phyloP scores from a whole-genome alignment of 2,329 filamentous ascomycete species.

The Fusarium luffae region DNA sequence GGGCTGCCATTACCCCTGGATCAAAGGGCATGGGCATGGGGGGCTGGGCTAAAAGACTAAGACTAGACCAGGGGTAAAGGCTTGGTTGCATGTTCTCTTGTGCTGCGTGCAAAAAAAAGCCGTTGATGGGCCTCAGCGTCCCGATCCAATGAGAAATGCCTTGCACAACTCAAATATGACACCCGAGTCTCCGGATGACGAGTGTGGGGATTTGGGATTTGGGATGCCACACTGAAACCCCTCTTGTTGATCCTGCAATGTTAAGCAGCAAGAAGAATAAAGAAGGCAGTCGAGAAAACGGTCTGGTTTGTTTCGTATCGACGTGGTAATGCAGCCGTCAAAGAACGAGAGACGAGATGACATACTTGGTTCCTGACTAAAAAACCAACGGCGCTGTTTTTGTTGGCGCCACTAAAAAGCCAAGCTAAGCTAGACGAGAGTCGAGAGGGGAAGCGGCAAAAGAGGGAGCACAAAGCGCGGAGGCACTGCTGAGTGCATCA shows the following conservation, averaged over 20 bases:
- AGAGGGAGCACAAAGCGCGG: constrained; percentile 7
- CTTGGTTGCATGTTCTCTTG: not conserved
- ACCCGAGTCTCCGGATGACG: constrained; percentile 20
- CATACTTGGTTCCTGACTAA: constrained; percentile 12
- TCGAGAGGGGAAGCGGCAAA: not conserved
- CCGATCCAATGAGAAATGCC: constrained; percentile 17
- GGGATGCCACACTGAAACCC: constrained; percentile 37
- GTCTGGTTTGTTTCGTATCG: constrained; percentile 28
- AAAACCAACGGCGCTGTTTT: constrained; percentile 3
- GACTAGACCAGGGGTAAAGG: constrained; percentile 30
- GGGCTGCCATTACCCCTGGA: not conserved
- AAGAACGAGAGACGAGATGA: constrained; percentile 35
- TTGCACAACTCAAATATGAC: not conserved
- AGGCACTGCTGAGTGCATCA: not conserved
- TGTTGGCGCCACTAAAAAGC: constrained; percentile 14
- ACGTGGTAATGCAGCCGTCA: constrained; percentile 6
- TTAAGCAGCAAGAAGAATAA: constrained; percentile 6
- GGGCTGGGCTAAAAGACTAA: not conserved
- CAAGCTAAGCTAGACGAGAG: not conserved
- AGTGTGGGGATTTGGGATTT: constrained; percentile 24
- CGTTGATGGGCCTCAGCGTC: constrained; percentile 22
- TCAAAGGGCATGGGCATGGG: constrained; percentile 16
- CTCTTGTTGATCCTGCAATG: constrained; percentile 28
- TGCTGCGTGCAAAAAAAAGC: not conserved
- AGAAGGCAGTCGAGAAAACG: not conserved